phyloP scores from a whole-genome alignment of 1,139 yeast genomes.

The Lodderomyces elongisporus region DNA sequence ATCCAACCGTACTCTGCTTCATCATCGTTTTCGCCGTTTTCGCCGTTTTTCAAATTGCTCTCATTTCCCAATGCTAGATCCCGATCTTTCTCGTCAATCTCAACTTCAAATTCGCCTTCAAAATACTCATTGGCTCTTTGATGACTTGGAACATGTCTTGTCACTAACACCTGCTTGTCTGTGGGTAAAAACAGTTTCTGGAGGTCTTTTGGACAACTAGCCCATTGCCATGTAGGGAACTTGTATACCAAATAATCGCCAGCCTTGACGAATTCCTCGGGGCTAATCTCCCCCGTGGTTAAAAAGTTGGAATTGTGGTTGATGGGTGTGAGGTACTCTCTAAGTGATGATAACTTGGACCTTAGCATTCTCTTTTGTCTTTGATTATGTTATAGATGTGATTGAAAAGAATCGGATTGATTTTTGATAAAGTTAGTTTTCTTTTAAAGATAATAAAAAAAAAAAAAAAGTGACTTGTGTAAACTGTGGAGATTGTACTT shows the following conservation, averaged over 20 bases:
- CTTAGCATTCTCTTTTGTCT: constrained; percentile 25
- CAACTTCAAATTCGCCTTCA: constrained; percentile 34
- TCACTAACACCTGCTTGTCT: constrained; percentile 81
- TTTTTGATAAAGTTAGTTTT: not conserved
- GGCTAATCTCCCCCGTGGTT: constrained; percentile 85
- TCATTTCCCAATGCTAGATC: constrained; percentile 49
- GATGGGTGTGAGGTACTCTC: constrained; percentile 92
- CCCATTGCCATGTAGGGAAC: constrained; percentile 98
- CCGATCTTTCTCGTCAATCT: constrained; percentile 36
- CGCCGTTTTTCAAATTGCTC: constrained; percentile 6
- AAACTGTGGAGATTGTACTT: too few species aligned
- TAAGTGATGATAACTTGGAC: constrained; percentile 74
- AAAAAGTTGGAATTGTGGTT: constrained; percentile 77
- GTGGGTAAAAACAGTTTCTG: constrained; percentile 71
- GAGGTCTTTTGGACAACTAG: constrained; percentile 57
- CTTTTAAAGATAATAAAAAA: not conserved
- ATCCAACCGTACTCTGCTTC: constrained; percentile 7
- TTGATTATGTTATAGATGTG: not conserved
- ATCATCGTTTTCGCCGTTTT: constrained; percentile 2
- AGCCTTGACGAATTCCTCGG: constrained; percentile 86
- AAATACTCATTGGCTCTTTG: constrained; percentile 64
- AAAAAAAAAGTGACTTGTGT: not conserved
- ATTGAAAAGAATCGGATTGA: not conserved
- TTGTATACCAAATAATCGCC: constrained; percentile 89
- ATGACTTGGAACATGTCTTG: constrained; percentile 83